Base-by-base conservation (phyloP, 192 early-diverging fungal genomes). In the Backusella tarrabulga region DNA sequence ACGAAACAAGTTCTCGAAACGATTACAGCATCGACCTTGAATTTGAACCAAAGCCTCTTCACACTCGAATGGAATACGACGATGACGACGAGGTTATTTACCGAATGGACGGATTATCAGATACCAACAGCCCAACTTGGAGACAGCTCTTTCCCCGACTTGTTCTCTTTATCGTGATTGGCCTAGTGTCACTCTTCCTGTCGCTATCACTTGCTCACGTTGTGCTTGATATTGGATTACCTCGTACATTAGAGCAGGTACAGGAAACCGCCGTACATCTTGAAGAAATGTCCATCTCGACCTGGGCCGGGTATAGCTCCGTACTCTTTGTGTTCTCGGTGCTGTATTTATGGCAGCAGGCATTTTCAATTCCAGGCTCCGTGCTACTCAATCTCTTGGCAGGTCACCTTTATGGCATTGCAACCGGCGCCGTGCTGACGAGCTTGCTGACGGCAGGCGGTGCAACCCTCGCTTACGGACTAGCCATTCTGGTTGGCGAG, bases 341-440 rank as follows among this genome's bases (percentile, higher is more conserved):
- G 1, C 73, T 89, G 9, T 89, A 89, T 71, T 71, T 89, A 19
- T 89, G 88, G 88, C 85, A 89, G 40, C 88, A 89, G 69, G 84
- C 81, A 32, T 89, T 87, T 82, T 87, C 86, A 41, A 84, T 89
- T 44, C 88, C 88, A 29, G 88, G 88, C n/a, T 85, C 85, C 34
- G 82, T 87, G 8, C 81, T 89, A 21, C 71, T 89, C 68, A 83
- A 83, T 74, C 54, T 83, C 26, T 66, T 83, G 21, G 77, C 72
- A 29, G 77, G 81, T 21, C 75, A 83, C 71, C 54, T 83, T 1
- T 79, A 83, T 67, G 81, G 81, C 12, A 68, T 79, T 4, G 35
- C 52, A 9, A 29, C 68, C 9, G 81, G 74, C 4, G 73, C 68
- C 29, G 4, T 83, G 1, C 73, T 71, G 66, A 83, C 81, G 5